Percentiles rank a stretch among this genome's conserved stretches.
Evolutionary conservation across 139 green algal species (phyloP).

Genomic region (Picochlorum costavermella): DNA sequence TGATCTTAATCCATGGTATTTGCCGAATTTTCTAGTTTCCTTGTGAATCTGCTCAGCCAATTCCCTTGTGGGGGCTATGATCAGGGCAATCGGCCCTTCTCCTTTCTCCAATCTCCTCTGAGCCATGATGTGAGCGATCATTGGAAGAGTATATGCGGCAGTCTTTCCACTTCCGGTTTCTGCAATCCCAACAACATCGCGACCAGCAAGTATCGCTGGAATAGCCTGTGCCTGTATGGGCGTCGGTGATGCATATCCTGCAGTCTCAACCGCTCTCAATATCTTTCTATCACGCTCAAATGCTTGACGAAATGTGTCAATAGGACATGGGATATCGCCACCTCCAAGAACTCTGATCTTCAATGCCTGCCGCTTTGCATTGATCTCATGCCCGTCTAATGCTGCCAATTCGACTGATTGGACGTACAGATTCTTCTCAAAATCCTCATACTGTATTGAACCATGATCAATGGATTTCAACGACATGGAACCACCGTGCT

Average conservation of each 20-base stretch:
- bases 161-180: constrained; percentile 87
- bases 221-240: constrained; percentile 74
- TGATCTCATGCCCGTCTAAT: constrained; percentile 58
- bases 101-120: constrained; percentile 59
- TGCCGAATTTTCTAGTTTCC: constrained; percentile 51
- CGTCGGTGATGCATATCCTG: constrained; percentile 60
- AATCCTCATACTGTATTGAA: constrained; percentile 57
- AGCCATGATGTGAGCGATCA: constrained; percentile 72
- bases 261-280: constrained; percentile 51
- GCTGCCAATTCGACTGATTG: constrained; percentile 39
- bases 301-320: constrained; percentile 66
- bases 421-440: constrained; percentile 79
- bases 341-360: constrained; percentile 58
- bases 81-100: constrained; percentile 78
- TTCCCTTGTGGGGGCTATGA: constrained; percentile 82
- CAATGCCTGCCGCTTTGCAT: constrained; percentile 33
- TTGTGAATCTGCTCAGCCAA: constrained; percentile 89
- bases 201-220: constrained; percentile 57
- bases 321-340: constrained; percentile 35
- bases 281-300: constrained; percentile 56
- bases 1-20: constrained; percentile 48
- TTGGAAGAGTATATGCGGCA: constrained; percentile 74
- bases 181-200: constrained; percentile 74
- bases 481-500: constrained; percentile 10
- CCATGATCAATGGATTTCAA: constrained; percentile 56